Base-by-base conservation (phyloP, 2,329 filamentous ascomycete species). In the Fusarium verticillioides region DNA sequence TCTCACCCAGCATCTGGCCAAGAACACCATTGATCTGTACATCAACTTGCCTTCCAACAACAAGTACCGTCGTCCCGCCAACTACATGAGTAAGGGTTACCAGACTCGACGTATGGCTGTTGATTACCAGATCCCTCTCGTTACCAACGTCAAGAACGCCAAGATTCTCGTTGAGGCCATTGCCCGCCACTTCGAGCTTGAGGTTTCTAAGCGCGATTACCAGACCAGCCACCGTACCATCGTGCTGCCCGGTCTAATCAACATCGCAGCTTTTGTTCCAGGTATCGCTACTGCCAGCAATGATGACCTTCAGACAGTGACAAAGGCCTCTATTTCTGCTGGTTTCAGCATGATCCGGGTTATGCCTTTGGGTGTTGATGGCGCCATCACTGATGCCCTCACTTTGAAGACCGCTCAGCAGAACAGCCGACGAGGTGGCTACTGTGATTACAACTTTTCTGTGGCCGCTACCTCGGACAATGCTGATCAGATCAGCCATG, bases 11-110 rank as follows among this genome's bases (percentile, higher is more conserved):
- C 96, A 98, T 85, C 86, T 99, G 84, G 93, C 96, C 66, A 98
- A 97, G 86, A 98, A 98, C 85, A 92, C 96, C 83, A 99, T 99
- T 78, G 96, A 98, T 82, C 86, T 99, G 69, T 99, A 99, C 86
- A 98, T 99, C 91, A 99, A 99, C 84, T 84, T 99, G 83, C 96
- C 96, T n/a, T 98, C 96, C 18, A 97, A 90, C 89, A 99, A 99
- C 87, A 94, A 95, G 83, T 99, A 97, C 88, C 91, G 96, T 78
- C 92, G 96, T 75, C 96, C 96, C 37, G 96, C 96, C 78, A 99
- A 95, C 87, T 99, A 98, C 85, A 97, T 99, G 92, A 97, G 94
- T 84, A 96, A 96, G 85, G 96, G 96, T 69, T 99, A 99, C 85
- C 93, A 94, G 80, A 98, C 96, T 63, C 91, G 96, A 82, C 92